phyloP scores from a whole-genome alignment of 805 yeast species.

The Yarrowia alimentaria region DNA sequence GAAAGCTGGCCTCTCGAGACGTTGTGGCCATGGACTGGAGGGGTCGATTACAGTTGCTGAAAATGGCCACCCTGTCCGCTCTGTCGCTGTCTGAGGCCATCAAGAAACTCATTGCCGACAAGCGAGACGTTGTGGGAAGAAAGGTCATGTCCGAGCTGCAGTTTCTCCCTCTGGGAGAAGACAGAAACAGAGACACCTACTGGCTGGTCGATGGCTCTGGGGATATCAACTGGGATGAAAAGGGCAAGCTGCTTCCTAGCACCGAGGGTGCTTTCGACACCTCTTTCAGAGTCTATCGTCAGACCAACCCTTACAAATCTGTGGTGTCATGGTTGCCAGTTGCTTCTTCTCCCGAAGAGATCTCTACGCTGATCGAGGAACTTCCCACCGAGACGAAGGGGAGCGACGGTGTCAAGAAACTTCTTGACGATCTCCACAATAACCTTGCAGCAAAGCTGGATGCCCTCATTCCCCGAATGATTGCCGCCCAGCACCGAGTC shows the following conservation, averaged over 20 bases:
- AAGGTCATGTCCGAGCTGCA: slow-evolving; percentile 13
- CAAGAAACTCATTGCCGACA: slow-evolving; percentile 28
- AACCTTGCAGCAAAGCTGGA: slow-evolving; percentile 6
- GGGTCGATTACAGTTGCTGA: slow-evolving; percentile 40
- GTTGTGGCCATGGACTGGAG: slow-evolving; percentile 39
- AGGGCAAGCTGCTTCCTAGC: neutral
- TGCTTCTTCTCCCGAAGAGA: slow-evolving; percentile 11
- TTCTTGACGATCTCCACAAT: neutral
- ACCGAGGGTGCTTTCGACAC: slow-evolving; percentile 17
- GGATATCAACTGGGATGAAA: slow-evolving; percentile 14
- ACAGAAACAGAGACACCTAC: slow-evolving; percentile 32
- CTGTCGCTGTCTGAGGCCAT: slow-evolving; percentile 31
- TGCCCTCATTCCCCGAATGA: slow-evolving; percentile 4
- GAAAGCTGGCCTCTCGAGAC: slow-evolving; percentile 28
- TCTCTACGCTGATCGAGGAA: slow-evolving; percentile 9
- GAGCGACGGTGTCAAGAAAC: neutral
- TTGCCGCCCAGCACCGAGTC: slow-evolving; percentile 1
- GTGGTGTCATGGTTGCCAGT: slow-evolving; percentile 4
- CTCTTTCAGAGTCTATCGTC: slow-evolving; percentile 8
- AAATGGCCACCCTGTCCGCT: slow-evolving; percentile 35
- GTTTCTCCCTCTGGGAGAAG: slow-evolving; percentile 34
- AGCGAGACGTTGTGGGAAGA: neutral
- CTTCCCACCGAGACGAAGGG: neutral
- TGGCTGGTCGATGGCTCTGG: slow-evolving; percentile 34
- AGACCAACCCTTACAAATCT: slow-evolving; percentile 21